phyloP scores from a whole-genome alignment of 306 rosid species.

The Medicago arabica region DNA sequence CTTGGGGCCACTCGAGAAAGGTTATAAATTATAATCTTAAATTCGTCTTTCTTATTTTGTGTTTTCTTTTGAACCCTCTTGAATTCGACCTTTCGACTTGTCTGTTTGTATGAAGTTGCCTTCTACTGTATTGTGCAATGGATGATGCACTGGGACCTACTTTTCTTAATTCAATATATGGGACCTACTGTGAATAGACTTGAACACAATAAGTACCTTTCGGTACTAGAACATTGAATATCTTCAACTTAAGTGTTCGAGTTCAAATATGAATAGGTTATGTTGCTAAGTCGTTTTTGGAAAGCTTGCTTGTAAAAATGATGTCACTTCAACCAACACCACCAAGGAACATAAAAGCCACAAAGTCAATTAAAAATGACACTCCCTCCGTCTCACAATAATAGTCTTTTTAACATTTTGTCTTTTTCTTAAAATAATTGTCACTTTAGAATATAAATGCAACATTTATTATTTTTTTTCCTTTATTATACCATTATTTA shows the following conservation, averaged over 20 bases:
- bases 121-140: neutral
- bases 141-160: neutral
- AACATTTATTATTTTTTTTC: too few species aligned
- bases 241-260: neutral
- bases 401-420: too few species aligned
- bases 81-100: neutral
- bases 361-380: constrained; percentile 30
- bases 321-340: constrained; percentile 1
- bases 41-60: neutral
- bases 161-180: neutral
- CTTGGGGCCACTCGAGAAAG: constrained; percentile 9
- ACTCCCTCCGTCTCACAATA: too few species aligned
- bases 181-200: neutral
- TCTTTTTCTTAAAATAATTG: too few species aligned
- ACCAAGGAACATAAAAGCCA: neutral
- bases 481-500: too few species aligned
- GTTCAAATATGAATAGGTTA: constrained; percentile 26
- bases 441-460: too few species aligned
- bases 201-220: neutral
- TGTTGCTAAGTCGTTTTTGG: constrained; percentile 3
- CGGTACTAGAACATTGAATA: constrained; percentile 17
- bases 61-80: neutral
- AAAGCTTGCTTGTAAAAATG: constrained; percentile 1
- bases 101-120: neutral
- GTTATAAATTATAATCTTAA: neutral